These are phyloP conservation scores for Mycosphaerella arachidis DNA, from an alignment of 2,329 filamentous ascomycete genomes.

Conservation along the genomic window DNA sequence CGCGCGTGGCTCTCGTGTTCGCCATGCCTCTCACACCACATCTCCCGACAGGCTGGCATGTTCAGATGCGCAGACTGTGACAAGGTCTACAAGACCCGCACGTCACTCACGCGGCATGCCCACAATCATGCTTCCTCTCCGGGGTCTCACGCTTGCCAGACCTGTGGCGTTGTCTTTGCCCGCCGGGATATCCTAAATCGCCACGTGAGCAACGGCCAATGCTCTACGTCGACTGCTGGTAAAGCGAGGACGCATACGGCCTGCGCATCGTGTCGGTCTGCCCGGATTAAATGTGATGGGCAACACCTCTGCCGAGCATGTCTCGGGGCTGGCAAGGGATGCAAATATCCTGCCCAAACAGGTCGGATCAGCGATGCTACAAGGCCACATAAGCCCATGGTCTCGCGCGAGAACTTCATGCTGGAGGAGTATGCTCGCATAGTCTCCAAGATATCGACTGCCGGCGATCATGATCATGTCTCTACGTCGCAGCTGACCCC, in stretches of 20 bases:
- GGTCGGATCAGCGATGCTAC: slow-evolving; percentile 15
- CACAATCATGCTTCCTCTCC: slow-evolving; percentile 13
- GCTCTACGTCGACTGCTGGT: slow-evolving; percentile 1
- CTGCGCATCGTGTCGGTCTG: slow-evolving; percentile 14
- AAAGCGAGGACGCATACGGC: slow-evolving; percentile 17
- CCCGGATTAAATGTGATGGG: slow-evolving; percentile 18
- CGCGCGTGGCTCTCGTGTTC: neutral
- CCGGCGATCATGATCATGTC: neutral
- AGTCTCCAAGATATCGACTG: neutral
- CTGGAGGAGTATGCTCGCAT: neutral
- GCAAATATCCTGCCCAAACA: slow-evolving; percentile 12
- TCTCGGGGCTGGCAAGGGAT: slow-evolving; percentile 7
- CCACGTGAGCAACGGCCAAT: slow-evolving; percentile 14
- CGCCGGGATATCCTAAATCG: slow-evolving; percentile 16
- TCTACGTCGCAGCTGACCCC: neutral
- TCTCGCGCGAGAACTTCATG: neutral
- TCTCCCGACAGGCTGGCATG: slow-evolving; percentile 3
- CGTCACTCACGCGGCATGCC: slow-evolving; percentile 16
- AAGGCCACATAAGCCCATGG: neutral
- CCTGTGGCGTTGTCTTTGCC: slow-evolving; percentile 15
- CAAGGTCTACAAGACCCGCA: slow-evolving; percentile 17
- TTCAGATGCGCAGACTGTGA: slow-evolving; percentile 15
- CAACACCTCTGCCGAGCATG: slow-evolving; percentile 12
- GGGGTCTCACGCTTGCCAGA: slow-evolving; percentile 12
- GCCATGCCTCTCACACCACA: neutral